Base-by-base conservation (phyloP, 768 basidiomycete species). In the Lactarius evosmus region DNA sequence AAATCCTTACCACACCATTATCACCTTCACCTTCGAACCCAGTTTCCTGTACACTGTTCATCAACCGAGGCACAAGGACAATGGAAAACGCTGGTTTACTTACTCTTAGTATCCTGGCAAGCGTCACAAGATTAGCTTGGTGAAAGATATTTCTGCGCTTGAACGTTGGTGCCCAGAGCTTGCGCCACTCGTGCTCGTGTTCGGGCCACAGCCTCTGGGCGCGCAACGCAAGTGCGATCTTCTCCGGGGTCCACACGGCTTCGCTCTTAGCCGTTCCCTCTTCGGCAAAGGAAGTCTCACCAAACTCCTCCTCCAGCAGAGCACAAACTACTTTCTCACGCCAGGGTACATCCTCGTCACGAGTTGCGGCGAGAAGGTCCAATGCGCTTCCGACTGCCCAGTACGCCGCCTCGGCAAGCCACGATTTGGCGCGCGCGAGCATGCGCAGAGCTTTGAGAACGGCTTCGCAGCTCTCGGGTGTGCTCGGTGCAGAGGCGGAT, bases 391-490 rank as follows among this genome's bases (percentile, higher is more conserved):
- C 75, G 55, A 95, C 77, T 25, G 85, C 80, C 85, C 93, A 96
- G 90, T 92, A 96, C 16, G 87, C 89, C 70, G 90, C 89, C 75
- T 98, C 96, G 41, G 88, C 80, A 56, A 98, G 75, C 94, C 95
- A 98, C 0, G 87, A 86, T 74, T 95, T 97, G 72, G 86, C 84
- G 69, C 89, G 85, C 27, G 91, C 93, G 50, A 97, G 76, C 9
- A 76, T 78, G 41, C 91, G 67, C 22, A 97, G 80, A 60, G 86
- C 78, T 7, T 74, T 72, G 62, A 96, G 69, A 11, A 86, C 79
- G 32, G 83, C 78, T 30, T 77, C 75, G 74, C 84, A 96, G 58
- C 82, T 80, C 32, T 80, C 77, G 51, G 83, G 69, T n/a, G 80
- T 83, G 2, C 91, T 86, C 2, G 81, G 78, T 2, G 81, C 69